A percentile compares a stretch with the other conserved stretches of the same genome.
phyloP scores from a whole-genome alignment of 495 filamentous ascomycete species.

The Lindgomyces ingoldianus region DNA sequence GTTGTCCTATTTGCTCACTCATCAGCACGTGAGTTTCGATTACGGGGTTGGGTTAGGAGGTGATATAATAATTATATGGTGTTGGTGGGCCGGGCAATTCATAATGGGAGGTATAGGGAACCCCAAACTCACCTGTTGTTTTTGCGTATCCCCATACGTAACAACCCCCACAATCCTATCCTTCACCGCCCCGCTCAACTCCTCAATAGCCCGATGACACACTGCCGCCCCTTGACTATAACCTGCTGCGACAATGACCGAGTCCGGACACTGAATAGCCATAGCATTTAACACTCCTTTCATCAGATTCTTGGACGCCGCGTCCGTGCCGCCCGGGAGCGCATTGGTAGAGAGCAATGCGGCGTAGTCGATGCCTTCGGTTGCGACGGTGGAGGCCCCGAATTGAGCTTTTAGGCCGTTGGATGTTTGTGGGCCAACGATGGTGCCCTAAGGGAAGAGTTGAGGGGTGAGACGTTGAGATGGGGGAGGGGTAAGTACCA shows the following conservation, averaged over 20 bases:
- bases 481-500: conserved; percentile 43
- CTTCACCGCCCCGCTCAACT: conserved; percentile 46
- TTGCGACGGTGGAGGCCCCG: conserved; percentile 48
- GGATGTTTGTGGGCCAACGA: conserved; percentile 49
- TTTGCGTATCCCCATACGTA: conserved; percentile 61
- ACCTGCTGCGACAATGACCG: conserved; percentile 28
- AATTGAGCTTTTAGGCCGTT: conserved; percentile 42
- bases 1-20: conserved; percentile 46
- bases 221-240: conserved; percentile 60
- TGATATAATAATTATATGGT: too few species aligned
- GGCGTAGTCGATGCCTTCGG: conserved; percentile 40
- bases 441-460: conserved; percentile 44
- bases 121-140: conserved; percentile 51
- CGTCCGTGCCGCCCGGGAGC: conserved; percentile 48
- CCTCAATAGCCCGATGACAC: conserved; percentile 52
- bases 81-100: too few species aligned
- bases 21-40: too few species aligned
- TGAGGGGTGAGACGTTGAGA: neutral
- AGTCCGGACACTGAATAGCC: conserved; percentile 21
- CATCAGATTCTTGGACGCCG: conserved; percentile 45
- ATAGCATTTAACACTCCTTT: conserved; percentile 16
- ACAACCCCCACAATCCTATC: conserved; percentile 56
- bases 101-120: too few species aligned
- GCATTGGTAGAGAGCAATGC: conserved; percentile 42
- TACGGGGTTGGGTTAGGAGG: too few species aligned